Evolutionary conservation across 192 early-diverging fungal genomes (phyloP).

Genomic region (Backusella morwellensis): DNA sequence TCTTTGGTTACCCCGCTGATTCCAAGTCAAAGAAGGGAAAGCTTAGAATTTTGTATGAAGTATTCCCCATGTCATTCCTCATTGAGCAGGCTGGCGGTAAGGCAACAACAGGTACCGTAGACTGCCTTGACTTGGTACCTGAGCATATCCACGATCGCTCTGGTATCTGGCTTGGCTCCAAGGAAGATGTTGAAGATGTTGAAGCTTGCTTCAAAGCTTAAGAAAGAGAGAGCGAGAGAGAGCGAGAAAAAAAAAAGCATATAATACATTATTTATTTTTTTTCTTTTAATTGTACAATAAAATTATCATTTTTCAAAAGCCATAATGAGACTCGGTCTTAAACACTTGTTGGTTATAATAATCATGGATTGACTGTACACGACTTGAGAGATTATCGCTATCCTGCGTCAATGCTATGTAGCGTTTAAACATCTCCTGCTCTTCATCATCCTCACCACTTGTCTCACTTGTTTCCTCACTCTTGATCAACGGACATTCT

Average conservation of each 20-base stretch:
- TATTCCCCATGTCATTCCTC: slow-evolving; percentile 97
- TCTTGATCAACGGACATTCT: not conserved
- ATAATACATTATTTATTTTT: slow-evolving; percentile 6
- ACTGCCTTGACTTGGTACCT: slow-evolving; percentile 87
- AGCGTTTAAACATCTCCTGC: not conserved
- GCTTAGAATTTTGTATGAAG: slow-evolving; percentile 95
- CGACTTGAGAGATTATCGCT: not conserved
- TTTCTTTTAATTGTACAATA: slow-evolving; percentile 2
- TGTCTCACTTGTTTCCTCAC: not conserved
- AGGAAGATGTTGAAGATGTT: slow-evolving; percentile 86
- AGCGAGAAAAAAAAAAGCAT: not conserved
- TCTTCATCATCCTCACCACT: not conserved
- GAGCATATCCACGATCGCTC: slow-evolving; percentile 86
- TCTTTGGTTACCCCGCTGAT: slow-evolving; percentile 70
- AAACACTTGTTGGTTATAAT: not conserved
- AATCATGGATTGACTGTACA: not conserved
- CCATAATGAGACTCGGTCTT: not conserved
- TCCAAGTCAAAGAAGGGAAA: slow-evolving; percentile 79
- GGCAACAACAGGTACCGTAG: slow-evolving; percentile 76
- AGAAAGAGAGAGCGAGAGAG: not conserved
- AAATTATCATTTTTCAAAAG: slow-evolving; percentile 5
- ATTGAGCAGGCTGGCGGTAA: slow-evolving; percentile 96
- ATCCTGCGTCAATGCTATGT: not conserved
- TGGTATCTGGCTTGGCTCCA: slow-evolving; percentile 87
- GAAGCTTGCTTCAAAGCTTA: slow-evolving; percentile 61